phyloP scores from a whole-genome alignment of 2,329 filamentous ascomycete species.

The Cladophialophora immunda region DNA sequence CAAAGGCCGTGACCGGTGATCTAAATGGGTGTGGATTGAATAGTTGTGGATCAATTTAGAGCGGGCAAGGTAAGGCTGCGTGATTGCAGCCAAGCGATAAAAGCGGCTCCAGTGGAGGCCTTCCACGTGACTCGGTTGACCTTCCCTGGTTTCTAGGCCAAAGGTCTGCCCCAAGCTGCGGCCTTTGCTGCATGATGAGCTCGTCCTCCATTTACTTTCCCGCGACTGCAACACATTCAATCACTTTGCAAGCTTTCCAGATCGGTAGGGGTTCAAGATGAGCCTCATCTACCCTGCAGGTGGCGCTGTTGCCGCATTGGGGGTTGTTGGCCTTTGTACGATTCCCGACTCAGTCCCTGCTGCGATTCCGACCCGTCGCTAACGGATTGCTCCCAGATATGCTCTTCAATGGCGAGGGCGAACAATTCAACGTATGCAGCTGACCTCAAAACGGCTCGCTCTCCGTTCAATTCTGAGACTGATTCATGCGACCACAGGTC shows the following conservation, averaged over 20 bases:
- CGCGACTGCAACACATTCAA: neutral
- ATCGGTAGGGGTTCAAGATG: constrained; percentile 60
- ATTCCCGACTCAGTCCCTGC: constrained; percentile 34
- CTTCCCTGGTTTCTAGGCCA: constrained; percentile 13
- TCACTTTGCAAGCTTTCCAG: neutral
- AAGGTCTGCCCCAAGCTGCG: constrained; percentile 28
- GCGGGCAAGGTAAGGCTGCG: too few relatives aligned
- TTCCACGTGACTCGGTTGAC: constrained; percentile 31
- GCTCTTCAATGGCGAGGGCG: constrained; percentile 96
- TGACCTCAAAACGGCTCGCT: neutral
- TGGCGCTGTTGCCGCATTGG: constrained; percentile 72
- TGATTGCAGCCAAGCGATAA: too few relatives aligned
- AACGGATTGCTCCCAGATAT: constrained; percentile 71
- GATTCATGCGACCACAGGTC: constrained; percentile 62
- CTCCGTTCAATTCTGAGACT: neutral
- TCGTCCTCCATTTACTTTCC: constrained; percentile 10
- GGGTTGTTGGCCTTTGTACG: constrained; percentile 82
- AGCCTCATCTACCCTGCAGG: constrained; percentile 76
- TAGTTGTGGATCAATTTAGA: too few relatives aligned
- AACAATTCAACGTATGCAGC: constrained; percentile 84
- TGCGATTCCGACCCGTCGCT: constrained; percentile 9
- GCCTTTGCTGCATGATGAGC: constrained; percentile 28
- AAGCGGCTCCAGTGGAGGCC: neutral
- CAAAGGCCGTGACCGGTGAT: too few relatives aligned
- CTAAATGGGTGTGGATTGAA: too few relatives aligned